These are phyloP conservation scores for Hyaloperonospora arabidopsidis DNA, from an alignment of 352 stramenopile genomes.

Conservation along the genomic window DNA sequence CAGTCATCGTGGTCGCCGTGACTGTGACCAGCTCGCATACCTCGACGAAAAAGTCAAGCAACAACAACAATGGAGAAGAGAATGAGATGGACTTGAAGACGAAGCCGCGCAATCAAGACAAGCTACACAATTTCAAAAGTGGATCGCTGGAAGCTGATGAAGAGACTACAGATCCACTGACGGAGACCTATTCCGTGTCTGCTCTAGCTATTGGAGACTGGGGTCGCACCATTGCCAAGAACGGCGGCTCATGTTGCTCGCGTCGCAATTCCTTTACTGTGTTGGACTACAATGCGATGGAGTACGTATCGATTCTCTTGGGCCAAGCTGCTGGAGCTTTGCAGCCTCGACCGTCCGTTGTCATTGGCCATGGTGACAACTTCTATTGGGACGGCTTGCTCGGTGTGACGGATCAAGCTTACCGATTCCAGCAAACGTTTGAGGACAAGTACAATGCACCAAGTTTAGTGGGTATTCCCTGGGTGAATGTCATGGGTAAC, in stretches of 20 bases:
- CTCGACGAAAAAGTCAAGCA: constrained; percentile 15
- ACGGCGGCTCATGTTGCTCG: constrained; percentile 57
- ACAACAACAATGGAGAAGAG: constrained; percentile 1
- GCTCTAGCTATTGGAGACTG: constrained; percentile 71
- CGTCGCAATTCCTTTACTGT: constrained; percentile 49
- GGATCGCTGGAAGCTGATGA: constrained; percentile 22
- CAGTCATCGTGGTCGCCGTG: constrained; percentile 36
- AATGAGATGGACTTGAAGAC: constrained; percentile 1
- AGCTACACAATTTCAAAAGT: constrained; percentile 20
- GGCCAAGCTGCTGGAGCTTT: constrained; percentile 34
- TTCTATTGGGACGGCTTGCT: constrained; percentile 79
- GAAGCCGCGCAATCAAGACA: constrained; percentile 5
- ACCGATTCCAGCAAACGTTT: constrained; percentile 75
- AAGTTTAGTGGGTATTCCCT: constrained; percentile 53
- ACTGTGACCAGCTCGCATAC: constrained; percentile 28
- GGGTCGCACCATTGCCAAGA: constrained; percentile 54
- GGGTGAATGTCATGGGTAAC: constrained; percentile 83
- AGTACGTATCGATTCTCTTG: constrained; percentile 52
- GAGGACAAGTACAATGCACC: constrained; percentile 56
- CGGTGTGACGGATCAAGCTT: constrained; percentile 41
- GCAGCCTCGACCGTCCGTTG: constrained; percentile 26
- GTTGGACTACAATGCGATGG: constrained; percentile 64
- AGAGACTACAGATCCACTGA: constrained; percentile 29
- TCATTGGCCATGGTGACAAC: constrained; percentile 68
- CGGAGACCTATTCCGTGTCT: constrained; percentile 38